Evolutionary conservation across 148 eudicot species (phyloP).

Genomic region (Drosera capensis): DNA sequence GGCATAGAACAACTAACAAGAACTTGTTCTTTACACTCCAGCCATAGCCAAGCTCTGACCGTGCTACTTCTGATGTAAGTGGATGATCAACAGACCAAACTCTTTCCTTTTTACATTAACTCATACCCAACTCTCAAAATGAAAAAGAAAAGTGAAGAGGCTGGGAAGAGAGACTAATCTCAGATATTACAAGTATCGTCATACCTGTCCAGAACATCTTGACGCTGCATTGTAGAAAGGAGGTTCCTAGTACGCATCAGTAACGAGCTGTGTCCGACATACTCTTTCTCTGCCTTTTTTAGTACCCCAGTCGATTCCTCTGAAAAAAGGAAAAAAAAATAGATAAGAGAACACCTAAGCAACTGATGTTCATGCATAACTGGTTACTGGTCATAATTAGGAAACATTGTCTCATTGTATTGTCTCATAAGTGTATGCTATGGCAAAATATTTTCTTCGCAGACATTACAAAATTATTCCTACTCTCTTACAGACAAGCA

Average conservation of each 20-base stretch:
- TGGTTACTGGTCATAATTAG: too few species aligned
- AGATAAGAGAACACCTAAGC: neutral
- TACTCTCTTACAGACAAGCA: too few species aligned
- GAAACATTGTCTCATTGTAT: too few species aligned
- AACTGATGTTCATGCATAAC: neutral
- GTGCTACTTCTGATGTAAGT: too few species aligned
- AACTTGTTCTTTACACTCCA: too few species aligned
- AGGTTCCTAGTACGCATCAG: slow-evolving; percentile 74
- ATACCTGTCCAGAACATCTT: slow-evolving; percentile 83
- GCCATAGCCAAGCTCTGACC: too few species aligned
- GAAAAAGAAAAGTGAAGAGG: neutral
- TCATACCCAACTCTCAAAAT: neutral
- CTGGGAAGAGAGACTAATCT: neutral
- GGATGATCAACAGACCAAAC: too few species aligned
- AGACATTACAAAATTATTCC: too few species aligned
- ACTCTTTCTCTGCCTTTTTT: slow-evolving; percentile 76
- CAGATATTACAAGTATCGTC: neutral
- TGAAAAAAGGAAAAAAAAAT: slow-evolving; percentile 9
- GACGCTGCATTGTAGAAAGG: slow-evolving; percentile 94
- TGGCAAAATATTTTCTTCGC: too few species aligned
- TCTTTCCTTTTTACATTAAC: too few species aligned
- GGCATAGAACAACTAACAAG: too few species aligned
- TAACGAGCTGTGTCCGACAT: slow-evolving; percentile 79
- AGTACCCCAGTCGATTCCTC: slow-evolving; percentile 89
- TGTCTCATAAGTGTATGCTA: too few species aligned